phyloP scores from a whole-genome alignment of 495 filamentous ascomycete species.

The Tirmania nivea region DNA sequence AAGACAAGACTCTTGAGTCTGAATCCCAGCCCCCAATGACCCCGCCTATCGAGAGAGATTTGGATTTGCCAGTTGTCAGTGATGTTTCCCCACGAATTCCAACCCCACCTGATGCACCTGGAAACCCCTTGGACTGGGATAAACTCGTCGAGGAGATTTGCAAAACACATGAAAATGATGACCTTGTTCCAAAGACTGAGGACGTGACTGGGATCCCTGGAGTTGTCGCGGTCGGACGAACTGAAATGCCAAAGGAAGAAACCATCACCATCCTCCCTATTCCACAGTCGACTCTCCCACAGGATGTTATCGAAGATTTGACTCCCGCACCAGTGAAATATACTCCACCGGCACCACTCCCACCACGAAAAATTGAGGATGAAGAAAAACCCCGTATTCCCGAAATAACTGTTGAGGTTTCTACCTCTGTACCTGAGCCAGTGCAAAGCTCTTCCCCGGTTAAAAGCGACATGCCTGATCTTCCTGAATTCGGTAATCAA shows the following conservation, averaged over 20 bases:
- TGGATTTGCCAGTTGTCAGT: no score
- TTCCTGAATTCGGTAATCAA: not conserved
- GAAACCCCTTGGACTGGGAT: not conserved
- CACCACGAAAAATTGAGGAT: not conserved
- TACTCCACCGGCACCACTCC: not conserved
- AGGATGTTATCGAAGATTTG: not conserved
- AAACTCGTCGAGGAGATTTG: not conserved
- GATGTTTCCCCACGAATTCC: no score
- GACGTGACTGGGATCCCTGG: not conserved
- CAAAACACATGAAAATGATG: not conserved
- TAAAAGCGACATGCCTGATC: not conserved
- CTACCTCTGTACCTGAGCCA: no score
- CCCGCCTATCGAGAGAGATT: no score
- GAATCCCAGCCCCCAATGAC: no score
- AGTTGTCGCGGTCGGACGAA: not conserved
- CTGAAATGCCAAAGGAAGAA: not conserved
- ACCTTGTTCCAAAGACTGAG: not conserved
- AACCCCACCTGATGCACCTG: no score
- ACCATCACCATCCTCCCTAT: not conserved
- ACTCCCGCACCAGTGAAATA: not conserved
- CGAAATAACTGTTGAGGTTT: not conserved
- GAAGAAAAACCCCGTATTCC: not conserved
- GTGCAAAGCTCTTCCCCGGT: no score
- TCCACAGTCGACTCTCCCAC: not conserved
- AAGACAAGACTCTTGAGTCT: no score